Conservation (phyloP, 1,284 basidiomycete species). For the Meripilus lineatus region DNA sequence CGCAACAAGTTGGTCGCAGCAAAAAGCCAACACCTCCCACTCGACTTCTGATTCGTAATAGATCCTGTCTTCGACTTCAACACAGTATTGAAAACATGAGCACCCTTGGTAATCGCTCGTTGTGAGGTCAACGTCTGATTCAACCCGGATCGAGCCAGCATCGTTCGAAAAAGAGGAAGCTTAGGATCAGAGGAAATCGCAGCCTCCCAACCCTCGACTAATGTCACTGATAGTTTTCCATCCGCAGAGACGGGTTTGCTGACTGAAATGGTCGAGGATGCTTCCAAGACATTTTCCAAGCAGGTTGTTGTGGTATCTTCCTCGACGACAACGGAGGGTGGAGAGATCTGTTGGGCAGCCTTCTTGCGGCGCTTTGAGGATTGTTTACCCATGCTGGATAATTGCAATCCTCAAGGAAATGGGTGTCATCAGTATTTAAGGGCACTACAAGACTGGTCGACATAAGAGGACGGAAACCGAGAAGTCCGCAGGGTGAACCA, state of each 20-base stretch:
- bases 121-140: constrained; percentile 63
- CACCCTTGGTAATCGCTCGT: constrained; percentile 57
- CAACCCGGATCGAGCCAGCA: constrained; percentile 76
- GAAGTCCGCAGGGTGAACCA: no score
- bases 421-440: no score
- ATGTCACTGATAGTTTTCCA: constrained; percentile 55
- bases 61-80: constrained; percentile 79
- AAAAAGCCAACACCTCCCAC: constrained; percentile 91
- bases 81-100: constrained; percentile 82
- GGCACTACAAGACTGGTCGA: no score
- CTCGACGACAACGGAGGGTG: no score
- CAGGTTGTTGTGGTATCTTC: no score
- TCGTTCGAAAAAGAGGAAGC: constrained; percentile 75
- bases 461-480: no score
- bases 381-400: no score
- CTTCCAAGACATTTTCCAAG: no score
- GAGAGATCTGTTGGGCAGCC: no score
- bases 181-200: constrained; percentile 56
- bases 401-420: no score
- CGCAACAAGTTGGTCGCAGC: constrained; percentile 86
- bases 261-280: no score
- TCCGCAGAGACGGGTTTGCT: constrained; percentile 27
- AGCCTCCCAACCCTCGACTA: constrained; percentile 63
- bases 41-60: constrained; percentile 84
- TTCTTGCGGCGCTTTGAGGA: no score